A percentile compares a stretch with the other conserved stretches of the same genome.
phyloP scores from a whole-genome alignment of 768 basidiomycete genomes.

The Boletus reticuloceps region DNA sequence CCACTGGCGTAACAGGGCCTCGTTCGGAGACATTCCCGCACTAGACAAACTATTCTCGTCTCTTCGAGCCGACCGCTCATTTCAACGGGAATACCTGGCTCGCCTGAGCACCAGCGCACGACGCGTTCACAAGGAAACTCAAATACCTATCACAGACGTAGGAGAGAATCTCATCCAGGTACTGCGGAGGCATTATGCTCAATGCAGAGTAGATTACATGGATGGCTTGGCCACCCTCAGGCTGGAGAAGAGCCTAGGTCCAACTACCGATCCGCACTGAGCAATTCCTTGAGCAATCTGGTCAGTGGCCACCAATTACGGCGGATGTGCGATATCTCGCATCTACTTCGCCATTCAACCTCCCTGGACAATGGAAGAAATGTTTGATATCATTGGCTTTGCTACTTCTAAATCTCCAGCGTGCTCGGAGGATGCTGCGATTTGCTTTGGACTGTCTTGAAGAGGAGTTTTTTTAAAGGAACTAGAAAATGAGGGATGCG shows the following conservation, averaged over 20 bases:
- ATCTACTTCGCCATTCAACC: background rate
- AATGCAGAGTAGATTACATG: background rate
- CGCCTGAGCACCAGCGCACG: background rate
- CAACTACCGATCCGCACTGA: background rate
- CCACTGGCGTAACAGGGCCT: background rate
- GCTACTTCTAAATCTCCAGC: background rate
- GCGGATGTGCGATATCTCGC: background rate
- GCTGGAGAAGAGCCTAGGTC: background rate
- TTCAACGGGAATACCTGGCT: background rate
- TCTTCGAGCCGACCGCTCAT: background rate
- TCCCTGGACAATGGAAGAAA: background rate
- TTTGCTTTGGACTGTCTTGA: background rate
- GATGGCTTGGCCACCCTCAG: background rate
- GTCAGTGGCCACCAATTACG: background rate
- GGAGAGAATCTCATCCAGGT: background rate
- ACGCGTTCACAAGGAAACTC: background rate
- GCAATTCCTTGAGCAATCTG: background rate
- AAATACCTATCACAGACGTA: background rate
- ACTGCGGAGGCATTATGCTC: background rate
- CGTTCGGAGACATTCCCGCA: background rate
- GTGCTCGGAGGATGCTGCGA: background rate
- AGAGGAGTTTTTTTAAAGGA: too few relatives aligned
- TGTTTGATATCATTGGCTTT: background rate
- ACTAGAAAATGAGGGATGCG: too few relatives aligned
- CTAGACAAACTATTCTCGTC: background rate